Evolutionary conservation across 768 basidiomycete species (phyloP).

Genomic region (Mycena galericulata): DNA sequence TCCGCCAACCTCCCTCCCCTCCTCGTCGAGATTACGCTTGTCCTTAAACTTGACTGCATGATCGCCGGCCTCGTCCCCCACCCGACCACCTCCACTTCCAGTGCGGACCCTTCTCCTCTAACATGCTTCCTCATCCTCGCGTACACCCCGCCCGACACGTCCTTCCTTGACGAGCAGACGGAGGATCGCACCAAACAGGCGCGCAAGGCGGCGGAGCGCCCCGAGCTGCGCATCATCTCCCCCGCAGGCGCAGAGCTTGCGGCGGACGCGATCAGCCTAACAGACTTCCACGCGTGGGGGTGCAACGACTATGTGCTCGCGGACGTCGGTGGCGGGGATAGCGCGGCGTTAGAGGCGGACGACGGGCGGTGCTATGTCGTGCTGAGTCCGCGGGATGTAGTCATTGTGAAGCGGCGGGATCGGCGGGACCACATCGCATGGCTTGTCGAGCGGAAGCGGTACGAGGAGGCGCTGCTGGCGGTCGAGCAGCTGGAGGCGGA

Average conservation of each 20-base stretch:
- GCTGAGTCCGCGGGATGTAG: slow-evolving; percentile 86
- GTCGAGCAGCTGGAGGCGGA: slow-evolving; percentile 75
- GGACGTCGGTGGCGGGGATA: slow-evolving; percentile 55
- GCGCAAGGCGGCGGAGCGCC: slow-evolving; percentile 89
- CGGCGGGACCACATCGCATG: slow-evolving; percentile 90
- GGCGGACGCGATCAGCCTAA: slow-evolving; percentile 83
- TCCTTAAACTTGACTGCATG: slow-evolving; percentile 96
- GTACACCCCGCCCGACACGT: slow-evolving; percentile 84
- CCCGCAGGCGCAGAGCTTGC: slow-evolving; percentile 89
- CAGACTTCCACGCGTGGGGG: slow-evolving; percentile 84
- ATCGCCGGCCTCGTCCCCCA: slow-evolving; percentile 91
- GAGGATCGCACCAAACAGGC: slow-evolving; percentile 80
- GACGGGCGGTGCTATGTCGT: slow-evolving; percentile 79
- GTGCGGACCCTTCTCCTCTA: slow-evolving; percentile 44
- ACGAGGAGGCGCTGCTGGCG: slow-evolving; percentile 89
- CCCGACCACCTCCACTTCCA: slow-evolving; percentile 29
- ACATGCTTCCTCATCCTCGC: slow-evolving; percentile 90
- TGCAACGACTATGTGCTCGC: slow-evolving; percentile 93
- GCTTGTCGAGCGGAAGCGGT: slow-evolving; percentile 88
- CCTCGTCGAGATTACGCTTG: slow-evolving; percentile 88
- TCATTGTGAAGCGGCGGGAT: slow-evolving; percentile 90
- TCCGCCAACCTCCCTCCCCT: slow-evolving; percentile 67
- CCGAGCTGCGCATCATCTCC: slow-evolving; percentile 93
- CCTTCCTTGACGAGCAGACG: slow-evolving; percentile 74
- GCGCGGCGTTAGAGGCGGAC: slow-evolving; percentile 31